Percentiles rank a stretch among this genome's conserved stretches.
phyloP scores from a whole-genome alignment of 1,284 basidiomycete genomes.

The Puccinia horiana region DNA sequence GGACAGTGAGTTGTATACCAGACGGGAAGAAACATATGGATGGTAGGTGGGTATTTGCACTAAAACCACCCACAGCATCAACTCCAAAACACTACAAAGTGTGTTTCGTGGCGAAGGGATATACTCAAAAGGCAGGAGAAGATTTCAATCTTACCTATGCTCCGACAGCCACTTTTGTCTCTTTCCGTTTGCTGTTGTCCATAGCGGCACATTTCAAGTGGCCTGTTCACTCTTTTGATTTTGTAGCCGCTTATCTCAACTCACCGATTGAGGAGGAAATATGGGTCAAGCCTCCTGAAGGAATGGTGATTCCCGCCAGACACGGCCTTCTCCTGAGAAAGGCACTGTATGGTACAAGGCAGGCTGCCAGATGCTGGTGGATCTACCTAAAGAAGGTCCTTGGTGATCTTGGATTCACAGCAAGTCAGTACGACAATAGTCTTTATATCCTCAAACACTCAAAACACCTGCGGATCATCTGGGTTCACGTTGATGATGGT shows the following conservation, averaged over 20 bases:
- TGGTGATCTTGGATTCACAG: not conserved
- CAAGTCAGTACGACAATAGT: not conserved
- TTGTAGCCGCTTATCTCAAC: slow-evolving; percentile 15
- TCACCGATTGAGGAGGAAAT: not conserved
- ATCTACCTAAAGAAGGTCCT: not conserved
- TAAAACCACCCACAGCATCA: too few relatives aligned
- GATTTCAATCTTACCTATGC: not conserved
- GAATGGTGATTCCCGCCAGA: not conserved
- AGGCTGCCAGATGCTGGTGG: slow-evolving; percentile 2
- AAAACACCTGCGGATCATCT: not conserved
- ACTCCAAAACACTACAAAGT: too few relatives aligned
- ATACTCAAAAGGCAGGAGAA: not conserved
- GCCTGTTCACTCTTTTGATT: slow-evolving; percentile 15
- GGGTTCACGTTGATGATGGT: not conserved
- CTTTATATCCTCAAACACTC: not conserved
- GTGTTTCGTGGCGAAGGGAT: not conserved
- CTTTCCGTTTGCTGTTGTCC: not conserved
- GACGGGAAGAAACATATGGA: too few relatives aligned
- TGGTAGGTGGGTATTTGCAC: too few relatives aligned
- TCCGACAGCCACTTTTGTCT: slow-evolving; percentile 7
- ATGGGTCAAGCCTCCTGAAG: not conserved
- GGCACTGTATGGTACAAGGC: not conserved
- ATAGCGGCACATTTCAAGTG: not conserved
- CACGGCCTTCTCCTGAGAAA: not conserved
- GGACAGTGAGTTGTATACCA: too few relatives aligned